Percentiles rank a stretch among this genome's conserved stretches.
Evolutionary conservation across 441 rosid genomes (phyloP).

Genomic region (Pelargonium citronellum): DNA sequence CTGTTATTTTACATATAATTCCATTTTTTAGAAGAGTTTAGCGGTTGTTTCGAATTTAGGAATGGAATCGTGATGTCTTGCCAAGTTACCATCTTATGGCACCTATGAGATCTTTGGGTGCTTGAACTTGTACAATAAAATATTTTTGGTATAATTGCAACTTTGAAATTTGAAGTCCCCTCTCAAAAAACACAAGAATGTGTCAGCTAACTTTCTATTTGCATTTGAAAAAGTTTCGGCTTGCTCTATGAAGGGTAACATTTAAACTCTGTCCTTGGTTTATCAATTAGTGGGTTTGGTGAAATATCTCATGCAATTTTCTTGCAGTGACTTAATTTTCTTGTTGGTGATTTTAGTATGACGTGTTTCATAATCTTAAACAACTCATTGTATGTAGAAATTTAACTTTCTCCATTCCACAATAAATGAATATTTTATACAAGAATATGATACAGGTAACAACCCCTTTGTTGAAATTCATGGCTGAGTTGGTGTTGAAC

Average conservation of each 20-base stretch:
- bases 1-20: neutral
- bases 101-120: neutral
- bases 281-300: neutral
- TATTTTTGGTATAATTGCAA: too few species aligned
- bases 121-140: neutral
- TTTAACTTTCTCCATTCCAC: neutral
- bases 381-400: neutral
- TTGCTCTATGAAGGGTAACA: neutral
- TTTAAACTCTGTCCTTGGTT: neutral
- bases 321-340: neutral
- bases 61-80: neutral
- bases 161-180: neutral
- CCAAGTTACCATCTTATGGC: neutral
- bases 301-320: neutral
- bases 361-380: neutral
- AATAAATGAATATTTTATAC: neutral
- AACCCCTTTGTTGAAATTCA: slow-evolving; percentile 87
- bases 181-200: neutral
- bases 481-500: slow-evolving; percentile 97
- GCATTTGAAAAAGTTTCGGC: neutral
- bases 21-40: neutral
- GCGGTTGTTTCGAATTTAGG: neutral
- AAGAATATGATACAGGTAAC: slow-evolving; percentile 64
- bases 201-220: neutral
- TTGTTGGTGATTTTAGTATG: neutral